A percentile compares a stretch with the other conserved stretches of the same genome.
Conservation (phyloP, 441 rosid genomes). For the Erodium moschatum region DNA sequence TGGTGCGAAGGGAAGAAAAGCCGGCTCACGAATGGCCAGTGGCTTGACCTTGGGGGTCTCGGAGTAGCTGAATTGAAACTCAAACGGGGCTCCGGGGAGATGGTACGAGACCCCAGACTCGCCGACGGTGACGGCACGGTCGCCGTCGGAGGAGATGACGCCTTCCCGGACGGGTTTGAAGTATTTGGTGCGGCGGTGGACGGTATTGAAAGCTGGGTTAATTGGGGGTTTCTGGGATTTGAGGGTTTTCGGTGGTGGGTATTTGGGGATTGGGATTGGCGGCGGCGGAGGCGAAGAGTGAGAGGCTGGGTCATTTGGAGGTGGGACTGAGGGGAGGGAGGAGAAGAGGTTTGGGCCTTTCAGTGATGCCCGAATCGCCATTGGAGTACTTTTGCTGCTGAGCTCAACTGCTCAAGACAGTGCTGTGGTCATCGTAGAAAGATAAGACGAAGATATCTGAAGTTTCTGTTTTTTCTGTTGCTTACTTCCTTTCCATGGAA, state of each 20-base stretch:
- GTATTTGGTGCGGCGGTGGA: slow-evolving; percentile 52
- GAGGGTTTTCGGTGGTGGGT: slow-evolving; percentile 32
- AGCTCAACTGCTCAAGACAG: not conserved
- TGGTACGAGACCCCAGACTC: slow-evolving; percentile 80
- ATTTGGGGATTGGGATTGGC: slow-evolving; percentile 58
- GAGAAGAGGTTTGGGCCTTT: slow-evolving; percentile 44
- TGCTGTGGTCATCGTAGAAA: not conserved
- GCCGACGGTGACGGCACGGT: slow-evolving; percentile 55
- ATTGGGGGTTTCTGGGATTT: slow-evolving; percentile 18
- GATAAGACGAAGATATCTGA: not conserved
- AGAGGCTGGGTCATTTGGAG: slow-evolving; percentile 28
- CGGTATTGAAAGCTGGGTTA: slow-evolving; percentile 20
- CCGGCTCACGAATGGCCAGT: slow-evolving; percentile 75
- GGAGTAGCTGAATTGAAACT: slow-evolving; percentile 82
- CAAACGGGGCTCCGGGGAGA: slow-evolving; percentile 86
- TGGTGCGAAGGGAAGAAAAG: slow-evolving; percentile 77
- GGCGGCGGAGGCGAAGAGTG: slow-evolving; percentile 27
- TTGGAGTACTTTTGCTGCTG: not conserved
- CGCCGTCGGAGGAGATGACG: slow-evolving; percentile 52
- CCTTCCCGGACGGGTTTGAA: slow-evolving; percentile 60
- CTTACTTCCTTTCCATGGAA: too few species aligned
- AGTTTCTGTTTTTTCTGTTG: not conserved
- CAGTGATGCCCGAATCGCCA: not conserved
- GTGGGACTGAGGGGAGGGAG: slow-evolving; percentile 49
- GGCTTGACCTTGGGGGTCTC: slow-evolving; percentile 73